These are phyloP conservation scores for Populus pruinosa DNA, from an alignment of 345 rosid species.

Conservation along the genomic window DNA sequence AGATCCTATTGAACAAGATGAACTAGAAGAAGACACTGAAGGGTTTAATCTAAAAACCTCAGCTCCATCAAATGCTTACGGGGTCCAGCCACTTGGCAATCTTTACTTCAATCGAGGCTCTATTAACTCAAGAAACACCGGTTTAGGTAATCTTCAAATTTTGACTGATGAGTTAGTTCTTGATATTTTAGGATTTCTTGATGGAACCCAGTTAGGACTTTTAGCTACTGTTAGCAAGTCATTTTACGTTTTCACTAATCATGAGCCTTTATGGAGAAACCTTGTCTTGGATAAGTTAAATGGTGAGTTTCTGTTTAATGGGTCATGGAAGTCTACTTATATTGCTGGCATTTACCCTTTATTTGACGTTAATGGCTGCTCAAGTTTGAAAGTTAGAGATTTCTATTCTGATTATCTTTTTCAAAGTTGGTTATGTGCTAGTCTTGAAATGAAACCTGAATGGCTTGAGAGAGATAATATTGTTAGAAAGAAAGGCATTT, in stretches of 20 bases:
- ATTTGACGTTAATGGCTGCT: slow-evolving; percentile 14
- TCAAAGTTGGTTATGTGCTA: slow-evolving; percentile 97
- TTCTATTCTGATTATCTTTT: slow-evolving; percentile 87
- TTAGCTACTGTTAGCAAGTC: slow-evolving; percentile 74
- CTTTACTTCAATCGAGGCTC: slow-evolving; percentile 53
- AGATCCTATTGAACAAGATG: slow-evolving; percentile 10
- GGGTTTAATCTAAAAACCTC: slow-evolving; percentile 64
- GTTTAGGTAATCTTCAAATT: slow-evolving; percentile 68
- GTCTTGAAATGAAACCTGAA: slow-evolving; percentile 87
- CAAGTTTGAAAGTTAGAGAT: slow-evolving; percentile 50
- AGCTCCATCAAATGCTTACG: slow-evolving; percentile 49
- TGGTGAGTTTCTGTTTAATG: slow-evolving; percentile 55
- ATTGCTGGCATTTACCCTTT: slow-evolving; percentile 44
- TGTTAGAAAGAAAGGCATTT: slow-evolving; percentile 59
- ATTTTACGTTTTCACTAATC: slow-evolving; percentile 62
- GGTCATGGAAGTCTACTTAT: slow-evolving; percentile 79
- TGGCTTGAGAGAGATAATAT: slow-evolving; percentile 92
- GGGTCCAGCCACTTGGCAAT: slow-evolving; percentile 91
- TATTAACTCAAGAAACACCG: slow-evolving; percentile 66
- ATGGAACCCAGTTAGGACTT: slow-evolving; percentile 55
- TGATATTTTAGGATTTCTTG: slow-evolving; percentile 69
- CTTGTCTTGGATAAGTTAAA: slow-evolving; percentile 61
- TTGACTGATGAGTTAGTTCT: slow-evolving; percentile 77
- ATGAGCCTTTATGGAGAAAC: slow-evolving; percentile 86
- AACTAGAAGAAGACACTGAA: slow-evolving; percentile 33